Evolutionary conservation across 176 grass and related monocot genomes (phyloP), one percentile per base, ranked within the genome.

Genomic region (Bonia amplexicaulis): DNA sequence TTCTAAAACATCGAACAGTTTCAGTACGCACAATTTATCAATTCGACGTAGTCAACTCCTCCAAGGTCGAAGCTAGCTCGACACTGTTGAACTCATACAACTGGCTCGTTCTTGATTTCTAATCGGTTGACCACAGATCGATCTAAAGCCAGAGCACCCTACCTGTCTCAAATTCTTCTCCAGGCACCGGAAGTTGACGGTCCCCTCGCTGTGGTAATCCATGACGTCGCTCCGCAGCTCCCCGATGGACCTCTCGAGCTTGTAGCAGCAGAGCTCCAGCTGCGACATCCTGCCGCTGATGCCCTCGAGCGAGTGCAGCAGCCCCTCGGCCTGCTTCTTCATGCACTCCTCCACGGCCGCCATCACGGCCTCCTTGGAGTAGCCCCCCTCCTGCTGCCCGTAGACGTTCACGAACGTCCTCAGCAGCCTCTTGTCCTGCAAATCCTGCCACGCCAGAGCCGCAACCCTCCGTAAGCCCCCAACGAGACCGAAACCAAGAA

Each of bases 111-210:
- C 13, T 65, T 65, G 14, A 33, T 65, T 65, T 33, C 15, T 74
- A 74, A 80, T 39, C 33, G 20, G 71, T 23, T 26, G 45, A 11
- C 20, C 49, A 35, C 17, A 14, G 12, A 62, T 52, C 19, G 74
- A 69, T 68, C 67, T 52, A 53, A 71, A 74, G 74, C 46, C 63
- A 15, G 17, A 5, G 55, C 19, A 3, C 31, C 74, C 26, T 52
- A 99, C 97, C 93, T 94, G 93, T 87, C 91, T 89, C 55, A 99
- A 58, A 49, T 99, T 91, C 82, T 94, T 96, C 52, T 99, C 97
- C 15, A 99, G 57, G 89, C 89, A 91, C 8, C 91, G 82, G 78
- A 92, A 94, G 84, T 92, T 99, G 65, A 85, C 42, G 41, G 88
- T 91, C 42, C 54, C 57, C 22, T 96, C 93, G 90, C 66, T 77